Evolutionary conservation across 495 filamentous ascomycete species (phyloP).

Genomic region (Aspergillus cavernicola): DNA sequence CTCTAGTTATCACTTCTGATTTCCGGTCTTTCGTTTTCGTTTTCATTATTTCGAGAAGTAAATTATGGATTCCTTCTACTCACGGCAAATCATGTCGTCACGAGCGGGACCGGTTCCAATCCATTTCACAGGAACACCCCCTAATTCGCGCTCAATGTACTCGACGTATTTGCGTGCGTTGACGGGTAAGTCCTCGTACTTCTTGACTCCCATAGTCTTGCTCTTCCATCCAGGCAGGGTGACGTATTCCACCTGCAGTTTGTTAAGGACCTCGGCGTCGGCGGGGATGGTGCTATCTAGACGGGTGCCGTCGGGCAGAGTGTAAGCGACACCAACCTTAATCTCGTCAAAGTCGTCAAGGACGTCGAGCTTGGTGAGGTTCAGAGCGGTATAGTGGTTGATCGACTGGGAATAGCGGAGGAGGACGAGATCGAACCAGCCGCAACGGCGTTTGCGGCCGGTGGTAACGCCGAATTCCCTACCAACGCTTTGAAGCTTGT

Average conservation of each 20-base stretch:
- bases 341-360: constrained; percentile 80
- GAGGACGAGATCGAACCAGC: constrained; percentile 90
- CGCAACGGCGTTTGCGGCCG: constrained; percentile 77
- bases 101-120: constrained; percentile 76
- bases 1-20: background rate
- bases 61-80: constrained; percentile 21
- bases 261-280: constrained; percentile 59
- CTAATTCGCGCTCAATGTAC: constrained; percentile 70
- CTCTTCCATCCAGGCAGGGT: constrained; percentile 76
- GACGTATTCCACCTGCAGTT: constrained; percentile 60
- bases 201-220: constrained; percentile 58
- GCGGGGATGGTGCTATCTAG: constrained; percentile 62
- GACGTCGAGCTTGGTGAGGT: constrained; percentile 87
- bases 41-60: background rate
- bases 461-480: constrained; percentile 79
- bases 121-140: constrained; percentile 66
- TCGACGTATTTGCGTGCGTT: constrained; percentile 72
- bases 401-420: constrained; percentile 67
- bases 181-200: constrained; percentile 65
- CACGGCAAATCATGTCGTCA: constrained; percentile 62
- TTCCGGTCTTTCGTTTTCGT: background rate
- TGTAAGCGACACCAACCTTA: constrained; percentile 74
- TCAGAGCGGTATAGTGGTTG: constrained; percentile 73
- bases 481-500: constrained; percentile 61
- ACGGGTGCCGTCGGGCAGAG: constrained; percentile 48